Conservation (phyloP, 331 rosid genomes). For the Malus hybrid region DNA sequence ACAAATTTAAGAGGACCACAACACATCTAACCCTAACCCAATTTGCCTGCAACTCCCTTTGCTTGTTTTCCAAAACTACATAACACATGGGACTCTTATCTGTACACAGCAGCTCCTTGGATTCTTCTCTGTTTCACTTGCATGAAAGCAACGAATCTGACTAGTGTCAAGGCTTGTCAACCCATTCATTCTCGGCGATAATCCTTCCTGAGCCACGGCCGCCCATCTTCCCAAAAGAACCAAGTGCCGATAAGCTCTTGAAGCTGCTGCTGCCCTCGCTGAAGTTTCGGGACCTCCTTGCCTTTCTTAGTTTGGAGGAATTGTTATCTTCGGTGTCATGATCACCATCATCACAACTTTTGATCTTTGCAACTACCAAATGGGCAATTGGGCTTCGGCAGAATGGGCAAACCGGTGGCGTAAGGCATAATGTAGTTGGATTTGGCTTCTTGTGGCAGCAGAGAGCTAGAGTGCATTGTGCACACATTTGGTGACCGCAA, state of each 20-base stretch:
- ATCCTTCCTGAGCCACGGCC: constrained; percentile 73
- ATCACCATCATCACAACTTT: constrained; percentile 41
- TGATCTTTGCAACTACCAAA: constrained; percentile 52
- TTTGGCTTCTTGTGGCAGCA: constrained; percentile 96
- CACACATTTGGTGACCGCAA: constrained; percentile 98
- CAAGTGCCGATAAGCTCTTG: constrained; percentile 55
- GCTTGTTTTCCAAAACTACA: constrained; percentile 54
- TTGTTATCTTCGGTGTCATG: constrained; percentile 32
- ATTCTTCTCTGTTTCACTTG: constrained; percentile 16
- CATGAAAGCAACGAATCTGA: constrained; percentile 14
- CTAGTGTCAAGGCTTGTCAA: constrained; percentile 56
- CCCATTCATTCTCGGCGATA: constrained; percentile 59
- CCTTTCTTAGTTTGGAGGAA: constrained; percentile 54
- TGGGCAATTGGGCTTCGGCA: constrained; percentile 73
- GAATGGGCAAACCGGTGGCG: constrained; percentile 88
- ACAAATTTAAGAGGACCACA: constrained; percentile 39
- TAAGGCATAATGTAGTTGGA: constrained; percentile 60
- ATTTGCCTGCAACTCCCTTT: constrained; percentile 29
- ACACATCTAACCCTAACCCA: constrained; percentile 15
- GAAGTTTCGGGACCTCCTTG: constrained; percentile 50
- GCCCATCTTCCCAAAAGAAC: constrained; percentile 63
- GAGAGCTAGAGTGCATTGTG: constrained; percentile 87
- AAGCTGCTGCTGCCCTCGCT: constrained; percentile 86
- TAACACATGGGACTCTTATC: constrained; percentile 6
- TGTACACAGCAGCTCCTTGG: constrained; percentile 23